Base-by-base conservation (phyloP, 768 basidiomycete genomes). In the Tricholoma matsutake region DNA sequence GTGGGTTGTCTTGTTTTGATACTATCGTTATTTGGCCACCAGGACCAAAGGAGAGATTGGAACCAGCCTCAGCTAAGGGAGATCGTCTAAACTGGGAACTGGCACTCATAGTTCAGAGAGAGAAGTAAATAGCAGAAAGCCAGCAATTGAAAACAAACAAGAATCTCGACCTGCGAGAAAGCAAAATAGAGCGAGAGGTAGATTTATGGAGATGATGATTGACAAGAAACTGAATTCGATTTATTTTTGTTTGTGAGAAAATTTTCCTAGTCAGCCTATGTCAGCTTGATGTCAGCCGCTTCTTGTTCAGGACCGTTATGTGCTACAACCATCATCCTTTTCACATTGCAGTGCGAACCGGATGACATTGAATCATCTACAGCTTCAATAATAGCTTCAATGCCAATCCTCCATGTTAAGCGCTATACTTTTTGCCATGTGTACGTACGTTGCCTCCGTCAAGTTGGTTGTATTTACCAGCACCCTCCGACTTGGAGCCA, bases 151-250 rank as follows among this genome's bases (percentile, higher is more conserved):
- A 45, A 16, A 55, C 10, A 57, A 51, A 55, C 16, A 20, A 31
- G 60, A 63, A 61, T 28, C 61, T 68, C 65, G 67, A n/a, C 67
- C 67, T 25, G 67, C 67, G 63, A 68, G 65, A 39, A 52, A 43
- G 59, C 37, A n/a, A 35, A 45, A 60, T 18, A 43, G 25, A 57
- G 54, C 20, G 22, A 43, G 39, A 57, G 18, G 41, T 37, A 58
- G 41, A 43, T n/a, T n/a, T n/a, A n/a, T n/a, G n/a, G 31, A 53
- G 61, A n/a, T 39, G 25, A 13, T 37, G n/a, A 14, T 8, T 4
- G 29, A 53, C 31, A 31, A n/a, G n/a, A 3, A 25, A 25, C 1
- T 3, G 22, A 25, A 25, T 25, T 25, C 22, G 22, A 25, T 25
- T 3, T 25, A 25, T 25, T 25, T 25, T 25, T 25, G 22, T 25